Evolutionary conservation across 2,329 filamentous ascomycete genomes (phyloP).

Genomic region (Fusarium liriodendri): DNA sequence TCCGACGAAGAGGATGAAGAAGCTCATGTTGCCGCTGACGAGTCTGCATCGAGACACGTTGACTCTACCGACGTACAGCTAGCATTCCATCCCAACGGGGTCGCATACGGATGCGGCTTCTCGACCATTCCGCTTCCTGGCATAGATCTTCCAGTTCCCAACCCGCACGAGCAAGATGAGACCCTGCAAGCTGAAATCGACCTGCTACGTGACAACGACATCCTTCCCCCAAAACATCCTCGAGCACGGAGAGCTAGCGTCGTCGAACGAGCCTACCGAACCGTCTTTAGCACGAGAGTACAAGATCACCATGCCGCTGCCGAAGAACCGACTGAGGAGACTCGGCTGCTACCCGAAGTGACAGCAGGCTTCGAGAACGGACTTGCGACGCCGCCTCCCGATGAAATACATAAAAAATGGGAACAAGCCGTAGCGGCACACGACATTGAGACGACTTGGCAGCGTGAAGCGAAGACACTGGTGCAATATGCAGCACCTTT

Average conservation of each 20-base stretch:
- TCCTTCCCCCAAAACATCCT: conserved; percentile 18
- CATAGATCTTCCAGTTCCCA: conserved; percentile 30
- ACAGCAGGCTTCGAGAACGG: conserved; percentile 9
- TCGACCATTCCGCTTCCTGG: conserved; percentile 31
- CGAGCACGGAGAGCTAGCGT: conserved; percentile 2
- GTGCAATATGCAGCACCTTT: conserved; percentile 75
- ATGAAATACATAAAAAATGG: conserved; percentile 60
- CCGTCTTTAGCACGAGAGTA: conserved; percentile 24
- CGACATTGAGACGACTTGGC: conserved; percentile 87
- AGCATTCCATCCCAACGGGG: conserved; percentile 35
- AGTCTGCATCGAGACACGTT: conserved; percentile 10
- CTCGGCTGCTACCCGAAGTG: conserved; percentile 1
- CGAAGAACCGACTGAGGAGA: conserved; percentile 13
- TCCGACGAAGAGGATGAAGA: conserved; percentile 29
- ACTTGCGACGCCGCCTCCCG: conserved; percentile 19
- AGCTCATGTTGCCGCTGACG: not conserved
- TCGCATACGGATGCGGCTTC: conserved; percentile 32
- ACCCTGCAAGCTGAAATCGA: conserved; percentile 29
- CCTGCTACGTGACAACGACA: conserved; percentile 35
- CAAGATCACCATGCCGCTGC: conserved; percentile 25
- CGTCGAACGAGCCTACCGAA: conserved; percentile 18
- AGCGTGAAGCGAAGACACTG: conserved; percentile 84
- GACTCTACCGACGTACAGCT: conserved; percentile 22
- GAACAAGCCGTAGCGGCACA: conserved; percentile 83
- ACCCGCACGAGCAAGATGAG: conserved; percentile 37